Evolutionary conservation across 2,329 filamentous ascomycete species (phyloP).

Genomic region (Coniochaeta hoffmannii): DNA sequence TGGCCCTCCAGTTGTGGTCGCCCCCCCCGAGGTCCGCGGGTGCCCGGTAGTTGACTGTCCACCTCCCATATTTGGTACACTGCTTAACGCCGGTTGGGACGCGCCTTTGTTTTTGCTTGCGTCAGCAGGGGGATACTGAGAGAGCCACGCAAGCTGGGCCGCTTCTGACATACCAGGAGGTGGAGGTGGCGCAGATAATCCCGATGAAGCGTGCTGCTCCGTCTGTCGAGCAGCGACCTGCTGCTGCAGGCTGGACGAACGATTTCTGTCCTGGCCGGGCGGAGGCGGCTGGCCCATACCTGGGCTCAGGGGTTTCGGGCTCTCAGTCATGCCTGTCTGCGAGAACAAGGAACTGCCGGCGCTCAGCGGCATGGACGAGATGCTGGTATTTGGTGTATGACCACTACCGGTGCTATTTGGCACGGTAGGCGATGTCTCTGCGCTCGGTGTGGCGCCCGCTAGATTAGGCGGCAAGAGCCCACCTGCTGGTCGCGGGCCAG

Average conservation of each 20-base stretch:
- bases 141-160: slow-evolving; percentile 19
- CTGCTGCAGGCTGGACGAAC: slow-evolving; percentile 58
- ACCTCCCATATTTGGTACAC: slow-evolving; percentile 2
- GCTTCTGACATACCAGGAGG: slow-evolving; percentile 27
- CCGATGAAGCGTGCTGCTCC: slow-evolving; percentile 12
- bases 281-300: slow-evolving; percentile 44
- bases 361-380: slow-evolving; percentile 39
- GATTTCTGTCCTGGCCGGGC: slow-evolving; percentile 46
- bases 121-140: slow-evolving; percentile 21
- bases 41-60: slow-evolving; percentile 14
- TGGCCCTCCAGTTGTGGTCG: slow-evolving; percentile 23
- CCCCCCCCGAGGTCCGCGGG: slow-evolving; percentile 32
- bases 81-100: slow-evolving; percentile 3
- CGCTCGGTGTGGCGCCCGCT: slow-evolving; percentile 45
- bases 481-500: slow-evolving; percentile 45
- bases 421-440: slow-evolving; percentile 45
- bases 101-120: slow-evolving; percentile 31
- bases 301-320: slow-evolving; percentile 77
- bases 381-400: slow-evolving; percentile 42
- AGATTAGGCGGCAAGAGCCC: slow-evolving; percentile 57
- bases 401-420: slow-evolving; percentile 32
- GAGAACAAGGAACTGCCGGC: slow-evolving; percentile 55
- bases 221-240: slow-evolving; percentile 34
- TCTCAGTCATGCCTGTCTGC: slow-evolving; percentile 72
- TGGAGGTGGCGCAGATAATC: slow-evolving; percentile 17